Evolutionary conservation across 1,284 basidiomycete species (phyloP).

Genomic region (Trichosporon inkin): DNA sequence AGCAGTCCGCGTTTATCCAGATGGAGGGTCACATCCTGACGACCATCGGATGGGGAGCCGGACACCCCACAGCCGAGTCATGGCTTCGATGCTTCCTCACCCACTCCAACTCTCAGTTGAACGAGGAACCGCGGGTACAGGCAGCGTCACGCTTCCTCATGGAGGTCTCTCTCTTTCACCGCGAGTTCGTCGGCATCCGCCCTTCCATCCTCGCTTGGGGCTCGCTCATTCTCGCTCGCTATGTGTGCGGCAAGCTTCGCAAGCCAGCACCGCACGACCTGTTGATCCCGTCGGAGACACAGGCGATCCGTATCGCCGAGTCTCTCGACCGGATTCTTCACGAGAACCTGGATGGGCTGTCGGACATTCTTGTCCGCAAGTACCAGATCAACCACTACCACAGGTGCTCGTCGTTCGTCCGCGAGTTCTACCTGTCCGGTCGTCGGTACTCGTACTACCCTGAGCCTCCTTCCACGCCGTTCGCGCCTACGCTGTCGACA

Average conservation of each 20-base stretch:
- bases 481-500: slow-evolving; percentile 34
- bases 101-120: slow-evolving; percentile 54
- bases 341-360: slow-evolving; percentile 80
- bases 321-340: slow-evolving; percentile 79
- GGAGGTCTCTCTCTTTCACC: slow-evolving; percentile 96
- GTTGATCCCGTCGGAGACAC: slow-evolving; percentile 24
- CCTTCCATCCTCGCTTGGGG: slow-evolving; percentile 85
- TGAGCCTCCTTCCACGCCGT: slow-evolving; percentile 37
- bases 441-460: slow-evolving; percentile 50
- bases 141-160: slow-evolving; percentile 95
- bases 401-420: slow-evolving; percentile 83
- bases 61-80: slow-evolving; percentile 96
- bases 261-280: slow-evolving; percentile 55
- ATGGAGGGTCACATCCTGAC: slow-evolving; percentile 94
- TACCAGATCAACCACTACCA: slow-evolving; percentile 94
- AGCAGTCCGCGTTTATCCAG: slow-evolving; percentile 91
- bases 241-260: slow-evolving; percentile 72
- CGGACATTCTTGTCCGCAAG: slow-evolving; percentile 92
- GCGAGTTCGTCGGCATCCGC: slow-evolving; percentile 82
- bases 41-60: slow-evolving; percentile 93
- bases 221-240: slow-evolving; percentile 80
- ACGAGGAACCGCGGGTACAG: slow-evolving; percentile 83
- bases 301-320: slow-evolving; percentile 57
- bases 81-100: slow-evolving; percentile 68
- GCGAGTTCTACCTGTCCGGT: slow-evolving; percentile 75